These are phyloP conservation scores for Mycena maculata DNA, from an alignment of 768 basidiomycete species.

Conservation along the genomic window DNA sequence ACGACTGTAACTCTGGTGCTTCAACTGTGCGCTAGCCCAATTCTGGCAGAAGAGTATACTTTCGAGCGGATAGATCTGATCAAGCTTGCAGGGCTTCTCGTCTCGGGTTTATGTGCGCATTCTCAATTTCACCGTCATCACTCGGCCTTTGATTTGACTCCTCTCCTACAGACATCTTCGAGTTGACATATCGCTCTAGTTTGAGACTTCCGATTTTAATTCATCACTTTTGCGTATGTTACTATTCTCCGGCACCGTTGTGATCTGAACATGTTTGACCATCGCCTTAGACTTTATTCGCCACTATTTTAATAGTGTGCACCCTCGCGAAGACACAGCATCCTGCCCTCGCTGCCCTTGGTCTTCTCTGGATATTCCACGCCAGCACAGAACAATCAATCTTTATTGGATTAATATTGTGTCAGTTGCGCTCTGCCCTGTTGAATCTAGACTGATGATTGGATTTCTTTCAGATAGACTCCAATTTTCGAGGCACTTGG, in stretches of 20 bases:
- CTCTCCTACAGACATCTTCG: conserved; percentile 2
- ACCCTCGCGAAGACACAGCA: neutral
- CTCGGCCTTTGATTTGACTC: neutral
- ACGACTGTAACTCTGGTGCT: conserved; percentile 6
- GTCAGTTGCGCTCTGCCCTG: neutral
- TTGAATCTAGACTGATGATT: neutral
- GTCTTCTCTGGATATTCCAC: conserved; percentile 12
- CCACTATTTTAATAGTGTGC: conserved; percentile 5
- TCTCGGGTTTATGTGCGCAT: conserved; percentile 7
- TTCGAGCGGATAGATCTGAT: neutral
- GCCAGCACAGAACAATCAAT: conserved; percentile 10
- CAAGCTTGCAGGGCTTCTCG: conserved; percentile 3
- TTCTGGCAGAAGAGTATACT: conserved; percentile 3
- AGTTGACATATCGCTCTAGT: conserved; percentile 12
- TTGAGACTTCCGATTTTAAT: conserved; percentile 9
- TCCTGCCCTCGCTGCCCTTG: neutral
- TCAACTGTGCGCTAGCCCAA: neutral
- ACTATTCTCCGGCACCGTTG: neutral
- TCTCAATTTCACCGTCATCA: neutral
- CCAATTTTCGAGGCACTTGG: neutral
- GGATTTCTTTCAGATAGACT: neutral
- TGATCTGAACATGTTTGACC: neutral
- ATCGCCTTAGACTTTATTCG: neutral
- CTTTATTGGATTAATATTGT: neutral
- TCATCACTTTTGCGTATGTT: conserved; percentile 12